Percentiles rank a stretch among this genome's conserved stretches.
Evolutionary conservation across 768 basidiomycete genomes (phyloP).

Genomic region (Rhizopogon rudus): DNA sequence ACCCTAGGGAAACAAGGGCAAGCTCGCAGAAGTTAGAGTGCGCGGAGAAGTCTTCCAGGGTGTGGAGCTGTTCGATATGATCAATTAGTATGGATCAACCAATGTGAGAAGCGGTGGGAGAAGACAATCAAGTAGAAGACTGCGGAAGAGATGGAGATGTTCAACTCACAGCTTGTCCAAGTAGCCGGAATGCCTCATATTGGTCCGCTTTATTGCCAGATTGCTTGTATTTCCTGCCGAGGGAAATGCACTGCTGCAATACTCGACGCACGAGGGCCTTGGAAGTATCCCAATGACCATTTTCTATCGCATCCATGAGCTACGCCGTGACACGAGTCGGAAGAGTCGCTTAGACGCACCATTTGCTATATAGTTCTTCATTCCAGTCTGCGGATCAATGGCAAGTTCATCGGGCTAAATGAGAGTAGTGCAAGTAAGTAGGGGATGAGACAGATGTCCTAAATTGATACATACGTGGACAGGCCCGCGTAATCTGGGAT

Average conservation of each 20-base stretch:
- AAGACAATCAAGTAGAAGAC: neutral
- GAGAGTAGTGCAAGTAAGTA: neutral
- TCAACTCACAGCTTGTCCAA: constrained; percentile 59
- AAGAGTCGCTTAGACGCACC: constrained; percentile 29
- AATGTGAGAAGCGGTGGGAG: neutral
- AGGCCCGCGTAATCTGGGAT: constrained; percentile 74
- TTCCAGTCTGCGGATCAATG: constrained; percentile 78
- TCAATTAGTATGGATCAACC: neutral
- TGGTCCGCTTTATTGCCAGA: constrained; percentile 58
- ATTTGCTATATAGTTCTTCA: constrained; percentile 96
- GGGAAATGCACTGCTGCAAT: constrained; percentile 73
- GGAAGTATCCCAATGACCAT: constrained; percentile 85
- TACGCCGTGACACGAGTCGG: too few relatives aligned
- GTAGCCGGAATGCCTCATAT: constrained; percentile 76
- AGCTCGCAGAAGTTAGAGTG: constrained; percentile 93
- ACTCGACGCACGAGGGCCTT: constrained; percentile 70
- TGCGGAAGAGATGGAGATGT: constrained; percentile 14
- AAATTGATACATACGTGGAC: constrained; percentile 54
- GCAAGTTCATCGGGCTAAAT: constrained; percentile 73
- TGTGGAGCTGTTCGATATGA: constrained; percentile 50
- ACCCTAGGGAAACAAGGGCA: constrained; percentile 66
- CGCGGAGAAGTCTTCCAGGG: constrained; percentile 82
- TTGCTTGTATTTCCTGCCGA: constrained; percentile 61
- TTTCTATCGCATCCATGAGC: constrained; percentile 33
- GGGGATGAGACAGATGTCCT: neutral